Conservation (phyloP, 2,329 filamentous ascomycete genomes). For the Cercospora janseana region DNA sequence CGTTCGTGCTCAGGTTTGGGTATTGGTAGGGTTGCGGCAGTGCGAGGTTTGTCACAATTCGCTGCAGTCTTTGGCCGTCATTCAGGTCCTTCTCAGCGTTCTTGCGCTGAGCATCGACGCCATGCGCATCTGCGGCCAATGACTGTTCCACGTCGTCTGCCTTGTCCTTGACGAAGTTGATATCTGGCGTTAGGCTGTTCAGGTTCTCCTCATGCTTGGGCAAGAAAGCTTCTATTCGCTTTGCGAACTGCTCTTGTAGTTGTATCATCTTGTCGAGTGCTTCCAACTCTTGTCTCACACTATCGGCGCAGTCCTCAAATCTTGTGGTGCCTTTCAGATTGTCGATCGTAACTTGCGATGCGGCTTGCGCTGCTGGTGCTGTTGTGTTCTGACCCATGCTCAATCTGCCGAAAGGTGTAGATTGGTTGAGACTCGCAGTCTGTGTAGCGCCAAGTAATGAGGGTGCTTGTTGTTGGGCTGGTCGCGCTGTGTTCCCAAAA, state of each 20-base stretch:
- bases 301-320: constrained; percentile 83
- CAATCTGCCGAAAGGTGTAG: constrained; percentile 36
- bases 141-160: constrained; percentile 63
- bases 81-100: constrained; percentile 64
- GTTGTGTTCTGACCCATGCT: constrained; percentile 53
- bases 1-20: constrained; percentile 28
- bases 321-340: constrained; percentile 83
- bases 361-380: constrained; percentile 36
- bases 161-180: constrained; percentile 61
- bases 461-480: constrained; percentile 32
- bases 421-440: constrained; percentile 24
- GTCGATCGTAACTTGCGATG: constrained; percentile 67
- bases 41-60: constrained; percentile 71
- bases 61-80: constrained; percentile 69
- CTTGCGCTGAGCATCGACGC: constrained; percentile 57
- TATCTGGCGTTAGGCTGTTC: constrained; percentile 63
- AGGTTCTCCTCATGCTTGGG: constrained; percentile 63
- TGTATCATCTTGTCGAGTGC: constrained; percentile 77
- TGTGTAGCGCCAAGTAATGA: constrained; percentile 31
- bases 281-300: constrained; percentile 75
- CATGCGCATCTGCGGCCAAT: constrained; percentile 61
- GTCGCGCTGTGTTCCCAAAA: constrained; percentile 21
- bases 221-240: constrained; percentile 68
- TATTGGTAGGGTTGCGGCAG: constrained; percentile 65
- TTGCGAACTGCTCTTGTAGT: constrained; percentile 71